phyloP scores from a whole-genome alignment of 495 filamentous ascomycete species.

The Pyronema domesticum region DNA sequence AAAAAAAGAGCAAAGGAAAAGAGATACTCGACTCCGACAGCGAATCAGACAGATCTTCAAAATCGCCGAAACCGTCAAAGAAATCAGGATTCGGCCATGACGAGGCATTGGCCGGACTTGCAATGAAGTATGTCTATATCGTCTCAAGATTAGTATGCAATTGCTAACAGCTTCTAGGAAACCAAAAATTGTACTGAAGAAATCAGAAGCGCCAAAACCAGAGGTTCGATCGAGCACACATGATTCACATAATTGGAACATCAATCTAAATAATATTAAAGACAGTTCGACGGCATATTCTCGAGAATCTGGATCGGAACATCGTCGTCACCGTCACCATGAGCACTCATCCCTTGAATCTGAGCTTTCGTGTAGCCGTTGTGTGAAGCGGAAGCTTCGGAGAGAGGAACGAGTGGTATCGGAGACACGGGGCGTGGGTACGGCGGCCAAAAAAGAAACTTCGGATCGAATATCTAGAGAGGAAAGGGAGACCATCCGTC shows the following conservation, averaged over 20 bases:
- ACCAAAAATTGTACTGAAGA: neutral
- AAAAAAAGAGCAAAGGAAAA: slow-evolving; percentile 10
- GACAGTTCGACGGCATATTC: neutral
- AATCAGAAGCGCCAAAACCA: neutral
- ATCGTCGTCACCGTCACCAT: slow-evolving; percentile 20
- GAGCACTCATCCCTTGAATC: slow-evolving; percentile 20
- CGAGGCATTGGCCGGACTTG: neutral
- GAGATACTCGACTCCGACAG: neutral
- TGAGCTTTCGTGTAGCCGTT: slow-evolving; percentile 16
- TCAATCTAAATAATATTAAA: slow-evolving; percentile 5
- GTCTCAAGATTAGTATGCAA: neutral
- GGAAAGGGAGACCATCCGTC: slow-evolving; percentile 5
- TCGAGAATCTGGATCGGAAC: slow-evolving; percentile 4
- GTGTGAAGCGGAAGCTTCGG: slow-evolving; percentile 13
- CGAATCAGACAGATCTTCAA: neutral
- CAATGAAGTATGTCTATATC: neutral
- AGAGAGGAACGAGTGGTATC: slow-evolving; percentile 9
- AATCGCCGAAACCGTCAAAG: neutral
- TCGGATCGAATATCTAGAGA: slow-evolving; percentile 10
- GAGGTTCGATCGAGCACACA: slow-evolving; percentile 4
- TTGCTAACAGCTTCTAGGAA: neutral
- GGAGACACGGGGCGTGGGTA: neutral
- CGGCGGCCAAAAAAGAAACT: slow-evolving; percentile 1
- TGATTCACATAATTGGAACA: neutral
- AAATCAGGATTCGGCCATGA: neutral